Percentiles rank a stretch among this genome's conserved stretches.
These are phyloP conservation scores for Striga hermonthica DNA, from an alignment of 305 asterid genomes.

Conservation along the genomic window DNA sequence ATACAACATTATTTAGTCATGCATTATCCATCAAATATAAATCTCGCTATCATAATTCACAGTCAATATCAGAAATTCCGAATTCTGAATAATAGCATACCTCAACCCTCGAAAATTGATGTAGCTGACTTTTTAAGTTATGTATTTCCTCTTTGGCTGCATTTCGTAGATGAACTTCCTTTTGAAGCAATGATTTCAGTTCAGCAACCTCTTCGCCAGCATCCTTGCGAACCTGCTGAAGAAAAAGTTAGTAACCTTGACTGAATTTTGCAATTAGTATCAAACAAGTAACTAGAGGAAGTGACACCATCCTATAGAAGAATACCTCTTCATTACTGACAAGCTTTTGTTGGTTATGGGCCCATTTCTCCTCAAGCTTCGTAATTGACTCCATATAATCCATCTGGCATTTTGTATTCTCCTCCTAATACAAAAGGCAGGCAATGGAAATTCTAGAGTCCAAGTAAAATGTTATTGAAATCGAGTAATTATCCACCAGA, in stretches of 20 bases:
- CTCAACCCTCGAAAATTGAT: conserved; percentile 49
- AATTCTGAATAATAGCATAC: conserved; percentile 40
- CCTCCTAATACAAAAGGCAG: conserved; percentile 55
- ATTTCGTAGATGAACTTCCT: conserved; percentile 58
- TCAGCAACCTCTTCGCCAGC: conserved; percentile 55
- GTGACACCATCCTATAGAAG: conserved; percentile 18
- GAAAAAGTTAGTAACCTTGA: conserved; percentile 32
- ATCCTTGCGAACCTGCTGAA: conserved; percentile 43
- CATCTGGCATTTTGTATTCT: conserved; percentile 89
- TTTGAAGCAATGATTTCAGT: conserved; percentile 65
- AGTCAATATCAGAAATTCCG: conserved; percentile 11
- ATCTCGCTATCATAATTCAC: conserved; percentile 11
- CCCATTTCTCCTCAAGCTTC: conserved; percentile 92
- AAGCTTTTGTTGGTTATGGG: conserved; percentile 65
- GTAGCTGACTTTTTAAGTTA: conserved; percentile 52
- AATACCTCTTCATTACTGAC: conserved; percentile 67
- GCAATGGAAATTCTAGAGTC: conserved; percentile 7
- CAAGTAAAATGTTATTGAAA: conserved; percentile 18
- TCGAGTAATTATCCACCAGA: conserved; percentile 14
- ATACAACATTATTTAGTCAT: conserved; percentile 41
- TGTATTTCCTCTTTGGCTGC: conserved; percentile 78
- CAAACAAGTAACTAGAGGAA: conserved; percentile 18
- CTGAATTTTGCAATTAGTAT: conserved; percentile 22
- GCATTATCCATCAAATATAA: conserved; percentile 28
- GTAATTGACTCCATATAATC: conserved; percentile 89